Evolutionary conservation across 306 rosid genomes (phyloP).

Genomic region (Acmispon strigosus): DNA sequence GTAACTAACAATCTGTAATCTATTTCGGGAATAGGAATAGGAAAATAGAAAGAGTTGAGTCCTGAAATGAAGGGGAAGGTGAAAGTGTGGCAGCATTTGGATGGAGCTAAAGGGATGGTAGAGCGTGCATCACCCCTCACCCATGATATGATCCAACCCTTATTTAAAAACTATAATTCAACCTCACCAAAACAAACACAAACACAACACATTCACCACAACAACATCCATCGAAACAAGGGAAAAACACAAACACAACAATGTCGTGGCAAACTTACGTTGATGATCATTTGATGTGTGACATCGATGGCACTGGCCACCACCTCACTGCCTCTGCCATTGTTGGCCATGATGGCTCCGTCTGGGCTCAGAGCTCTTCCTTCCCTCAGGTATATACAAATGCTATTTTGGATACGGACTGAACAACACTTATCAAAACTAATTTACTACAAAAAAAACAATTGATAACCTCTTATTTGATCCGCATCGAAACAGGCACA

Average conservation of each 20-base stretch:
- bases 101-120: slow-evolving; percentile 28
- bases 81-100: slow-evolving; percentile 25
- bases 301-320: slow-evolving; percentile 79
- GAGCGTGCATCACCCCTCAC: slow-evolving; percentile 12
- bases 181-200: neutral
- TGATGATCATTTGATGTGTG: slow-evolving; percentile 98
- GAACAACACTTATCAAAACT: too few relatives aligned
- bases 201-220: neutral
- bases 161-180: slow-evolving; percentile 15
- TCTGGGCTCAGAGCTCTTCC: slow-evolving; percentile 89
- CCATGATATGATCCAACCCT: neutral
- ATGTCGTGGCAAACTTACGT: slow-evolving; percentile 98
- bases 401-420: too few relatives aligned
- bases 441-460: too few relatives aligned
- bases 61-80: slow-evolving; percentile 34
- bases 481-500: too few relatives aligned
- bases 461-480: too few relatives aligned
- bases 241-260: neutral
- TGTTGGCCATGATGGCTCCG: slow-evolving; percentile 73
- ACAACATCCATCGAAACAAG: neutral
- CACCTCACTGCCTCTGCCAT: slow-evolving; percentile 78
- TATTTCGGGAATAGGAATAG: slow-evolving; percentile 23
- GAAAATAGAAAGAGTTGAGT: neutral
- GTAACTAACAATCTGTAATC: neutral
- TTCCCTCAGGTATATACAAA: slow-evolving; percentile 60